A percentile compares a stretch with the other conserved stretches of the same genome.
These are phyloP conservation scores for Amaranthus palmeri DNA, from an alignment of 148 eudicot species.

Conservation along the genomic window DNA sequence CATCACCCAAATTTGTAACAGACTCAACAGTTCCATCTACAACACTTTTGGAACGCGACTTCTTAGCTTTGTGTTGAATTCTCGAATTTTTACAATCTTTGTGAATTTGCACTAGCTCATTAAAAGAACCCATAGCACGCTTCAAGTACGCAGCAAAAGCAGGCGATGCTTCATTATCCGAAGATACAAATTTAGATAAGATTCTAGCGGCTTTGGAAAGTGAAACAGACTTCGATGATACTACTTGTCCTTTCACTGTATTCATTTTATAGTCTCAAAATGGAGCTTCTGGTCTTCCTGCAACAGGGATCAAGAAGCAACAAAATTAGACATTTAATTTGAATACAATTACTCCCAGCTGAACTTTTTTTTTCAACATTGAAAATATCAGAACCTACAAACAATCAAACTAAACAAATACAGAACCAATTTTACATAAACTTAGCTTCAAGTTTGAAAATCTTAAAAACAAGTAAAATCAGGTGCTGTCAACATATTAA, in stretches of 20 bases:
- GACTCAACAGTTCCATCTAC: constrained; percentile 3
- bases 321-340: neutral
- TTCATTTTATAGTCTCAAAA: constrained; percentile 31
- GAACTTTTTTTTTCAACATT: neutral
- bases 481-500: too few species aligned
- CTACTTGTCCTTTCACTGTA: constrained; percentile 40
- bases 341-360: neutral
- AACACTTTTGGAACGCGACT: neutral
- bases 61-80: constrained; percentile 8
- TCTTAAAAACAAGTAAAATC: too few species aligned
- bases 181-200: constrained; percentile 39
- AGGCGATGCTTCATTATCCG: constrained; percentile 52
- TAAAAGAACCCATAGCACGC: constrained; percentile 47
- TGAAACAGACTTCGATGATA: constrained; percentile 37
- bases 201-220: constrained; percentile 50
- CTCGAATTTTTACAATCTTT: constrained; percentile 26
- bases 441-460: too few species aligned
- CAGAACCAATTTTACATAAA: too few species aligned
- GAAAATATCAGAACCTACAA: too few species aligned
- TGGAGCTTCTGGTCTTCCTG: constrained; percentile 11
- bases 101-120: constrained; percentile 41
- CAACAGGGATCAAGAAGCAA: neutral
- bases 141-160: constrained; percentile 42
- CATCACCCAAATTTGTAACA: neutral
- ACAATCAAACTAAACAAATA: too few species aligned